Evolutionary conservation across 441 rosid genomes (phyloP), one percentile per base, ranked within the genome.

Genomic region (Erodium moschatum): DNA sequence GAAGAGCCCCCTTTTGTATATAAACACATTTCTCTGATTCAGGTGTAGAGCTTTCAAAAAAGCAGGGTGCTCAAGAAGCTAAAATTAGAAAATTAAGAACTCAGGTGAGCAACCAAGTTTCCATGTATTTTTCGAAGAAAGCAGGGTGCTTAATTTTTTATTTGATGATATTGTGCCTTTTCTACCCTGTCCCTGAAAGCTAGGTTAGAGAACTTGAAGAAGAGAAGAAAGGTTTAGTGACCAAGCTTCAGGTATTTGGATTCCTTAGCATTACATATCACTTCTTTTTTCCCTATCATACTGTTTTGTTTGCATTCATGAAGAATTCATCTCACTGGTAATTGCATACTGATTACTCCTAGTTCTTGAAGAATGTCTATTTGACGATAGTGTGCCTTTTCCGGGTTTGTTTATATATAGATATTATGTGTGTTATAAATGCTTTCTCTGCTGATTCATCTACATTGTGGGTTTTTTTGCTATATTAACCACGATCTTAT

Each of bases 31-130:
- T 67, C 64, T 73, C 27, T 65, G 46, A 62, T 74, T 58, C 84
- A 94, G 99, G 99, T 69, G 97, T 91, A 82, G 97, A 95, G 78
- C 99, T 95, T 80, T 95, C 99, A 11, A 95, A 90, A 82, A 91
- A 90, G 78, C 99, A 91, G 80, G 97, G 97, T 74, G 83, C 91
- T 76, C 97, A 91, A 81, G 99, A 91, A 82, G 87, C 93, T 72
- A 86, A 85, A 16, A 95, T 95, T 68, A 84, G 97, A 84, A 95
- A 95, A 86, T 79, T 95, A 77, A 86, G 97, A 83, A 90, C 97
- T 77, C 97, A 91, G 97, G 99, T 94, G 76, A 69, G 60, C 50
- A 38, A 33, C 48, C 64, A 42, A 31, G 52, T 69, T 74, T 58
- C 24, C 12, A 18, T 19, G 12, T 56, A 18, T 20, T 18, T 18